Percentiles rank a stretch among this genome's conserved stretches.
Evolutionary conservation across 208 protist genomes (phyloP).

Genomic region (Acanthamoeba lenticulata): DNA sequence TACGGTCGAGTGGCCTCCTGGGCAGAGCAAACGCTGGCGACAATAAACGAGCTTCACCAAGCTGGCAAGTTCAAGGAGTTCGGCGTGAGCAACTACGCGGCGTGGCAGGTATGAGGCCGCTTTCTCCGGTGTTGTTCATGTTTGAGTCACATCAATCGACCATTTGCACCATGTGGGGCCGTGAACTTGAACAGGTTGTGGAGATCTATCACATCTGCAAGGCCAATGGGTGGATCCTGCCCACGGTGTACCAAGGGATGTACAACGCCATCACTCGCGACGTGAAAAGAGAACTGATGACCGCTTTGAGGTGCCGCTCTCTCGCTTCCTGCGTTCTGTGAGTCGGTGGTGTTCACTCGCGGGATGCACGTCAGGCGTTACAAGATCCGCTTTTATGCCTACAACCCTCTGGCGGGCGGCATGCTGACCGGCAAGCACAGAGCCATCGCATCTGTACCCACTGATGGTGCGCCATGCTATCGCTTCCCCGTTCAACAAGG

Average conservation of each 20-base stretch:
- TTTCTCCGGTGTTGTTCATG: background rate
- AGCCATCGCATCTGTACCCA: background rate
- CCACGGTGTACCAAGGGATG: slow-evolving; percentile 62
- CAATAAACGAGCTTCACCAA: slow-evolving; percentile 23
- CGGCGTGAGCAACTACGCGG: slow-evolving; percentile 42
- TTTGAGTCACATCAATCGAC: background rate
- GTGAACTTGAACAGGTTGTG: background rate
- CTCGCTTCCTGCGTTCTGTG: background rate
- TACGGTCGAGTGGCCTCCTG: background rate
- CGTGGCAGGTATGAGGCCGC: background rate
- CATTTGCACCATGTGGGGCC: background rate
- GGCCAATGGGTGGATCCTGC: slow-evolving; percentile 38
- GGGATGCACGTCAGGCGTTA: background rate
- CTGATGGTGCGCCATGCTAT: background rate
- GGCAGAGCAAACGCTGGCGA: background rate
- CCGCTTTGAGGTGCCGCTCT: background rate
- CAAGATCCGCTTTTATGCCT: slow-evolving; percentile 56
- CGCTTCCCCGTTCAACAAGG: background rate
- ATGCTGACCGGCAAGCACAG: slow-evolving; percentile 36
- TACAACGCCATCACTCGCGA: slow-evolving; percentile 59
- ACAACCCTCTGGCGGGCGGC: slow-evolving; percentile 53
- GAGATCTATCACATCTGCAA: slow-evolving; percentile 64
- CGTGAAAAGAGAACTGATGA: slow-evolving; percentile 31
- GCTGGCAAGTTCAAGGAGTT: slow-evolving; percentile 65
- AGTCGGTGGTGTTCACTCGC: background rate